These are phyloP conservation scores for Botrytis fabae DNA, from an alignment of 2,329 filamentous ascomycete species.

Conservation along the genomic window DNA sequence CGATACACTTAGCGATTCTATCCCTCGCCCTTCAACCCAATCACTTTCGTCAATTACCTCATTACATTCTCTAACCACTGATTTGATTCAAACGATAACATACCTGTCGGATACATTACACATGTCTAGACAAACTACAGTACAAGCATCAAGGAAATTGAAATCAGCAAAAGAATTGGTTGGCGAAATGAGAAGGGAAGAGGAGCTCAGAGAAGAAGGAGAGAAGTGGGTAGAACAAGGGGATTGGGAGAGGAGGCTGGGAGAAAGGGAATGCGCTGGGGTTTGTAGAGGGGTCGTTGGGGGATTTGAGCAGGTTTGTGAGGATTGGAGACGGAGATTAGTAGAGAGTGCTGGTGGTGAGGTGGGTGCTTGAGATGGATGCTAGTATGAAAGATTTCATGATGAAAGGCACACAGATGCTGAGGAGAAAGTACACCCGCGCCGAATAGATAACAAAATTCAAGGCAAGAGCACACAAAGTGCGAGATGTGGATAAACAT, in stretches of 20 bases:
- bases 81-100: constrained; percentile 77
- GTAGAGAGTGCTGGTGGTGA: constrained; percentile 54
- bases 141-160: constrained; percentile 75
- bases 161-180: constrained; percentile 83
- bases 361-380: constrained; percentile 20
- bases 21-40: constrained; percentile 64
- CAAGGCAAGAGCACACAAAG: neutral
- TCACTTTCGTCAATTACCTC: constrained; percentile 66
- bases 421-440: neutral
- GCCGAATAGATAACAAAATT: neutral
- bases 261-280: constrained; percentile 75
- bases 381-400: neutral
- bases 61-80: constrained; percentile 68
- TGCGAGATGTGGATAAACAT: neutral
- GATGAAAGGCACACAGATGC: neutral
- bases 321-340: constrained; percentile 76
- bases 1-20: constrained; percentile 61
- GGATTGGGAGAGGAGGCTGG: constrained; percentile 77
- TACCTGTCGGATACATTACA: constrained; percentile 89
- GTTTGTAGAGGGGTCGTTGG: constrained; percentile 86
- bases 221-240: constrained; percentile 78
- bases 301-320: constrained; percentile 89
- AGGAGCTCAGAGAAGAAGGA: constrained; percentile 79
- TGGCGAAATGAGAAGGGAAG: constrained; percentile 78
- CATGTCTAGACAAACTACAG: constrained; percentile 88